These are phyloP conservation scores for Talaromyces funiculosus DNA, from an alignment of 2,329 filamentous ascomycete species.

Conservation along the genomic window DNA sequence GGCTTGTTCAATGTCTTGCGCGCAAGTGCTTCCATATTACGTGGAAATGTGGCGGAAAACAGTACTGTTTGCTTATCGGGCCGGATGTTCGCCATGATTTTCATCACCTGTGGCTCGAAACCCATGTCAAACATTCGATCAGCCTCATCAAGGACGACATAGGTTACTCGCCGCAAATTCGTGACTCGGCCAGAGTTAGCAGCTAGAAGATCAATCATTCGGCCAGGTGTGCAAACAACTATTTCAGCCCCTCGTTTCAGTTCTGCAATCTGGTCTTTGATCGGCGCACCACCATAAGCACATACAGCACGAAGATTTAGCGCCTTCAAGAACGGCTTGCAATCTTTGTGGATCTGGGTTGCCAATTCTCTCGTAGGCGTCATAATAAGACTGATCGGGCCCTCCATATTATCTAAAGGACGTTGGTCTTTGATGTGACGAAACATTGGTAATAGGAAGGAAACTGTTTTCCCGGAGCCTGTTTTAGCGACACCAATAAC, in stretches of 20 bases:
- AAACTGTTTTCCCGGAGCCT: conserved; percentile 94
- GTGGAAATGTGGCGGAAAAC: conserved; percentile 94
- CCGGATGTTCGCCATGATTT: conserved; percentile 85
- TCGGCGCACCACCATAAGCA: conserved; percentile 89
- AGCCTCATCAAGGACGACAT: conserved; percentile 92
- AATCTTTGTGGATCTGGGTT: conserved; percentile 88
- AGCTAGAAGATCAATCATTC: conserved; percentile 90
- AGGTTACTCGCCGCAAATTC: conserved; percentile 81
- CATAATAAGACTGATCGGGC: conserved; percentile 82
- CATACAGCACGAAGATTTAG: conserved; percentile 81
- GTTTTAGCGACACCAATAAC: conserved; percentile 97
- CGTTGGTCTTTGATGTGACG: conserved; percentile 93
- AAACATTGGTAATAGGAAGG: conserved; percentile 94
- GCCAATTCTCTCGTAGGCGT: conserved; percentile 92
- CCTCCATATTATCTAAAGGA: conserved; percentile 74
- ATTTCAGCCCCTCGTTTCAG: conserved; percentile 93
- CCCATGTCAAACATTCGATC: conserved; percentile 99
- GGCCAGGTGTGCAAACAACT: conserved; percentile 88
- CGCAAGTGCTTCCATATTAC: conserved; percentile 83
- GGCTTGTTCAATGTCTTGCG: conserved; percentile 82
- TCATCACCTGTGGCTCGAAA: conserved; percentile 96
- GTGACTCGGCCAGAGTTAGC: conserved; percentile 93
- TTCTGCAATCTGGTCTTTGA: conserved; percentile 96
- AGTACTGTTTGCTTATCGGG: conserved; percentile 90
- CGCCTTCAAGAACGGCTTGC: conserved; percentile 87